phyloP scores from a whole-genome alignment of 495 filamentous ascomycete species.

The Penicillium angulare region DNA sequence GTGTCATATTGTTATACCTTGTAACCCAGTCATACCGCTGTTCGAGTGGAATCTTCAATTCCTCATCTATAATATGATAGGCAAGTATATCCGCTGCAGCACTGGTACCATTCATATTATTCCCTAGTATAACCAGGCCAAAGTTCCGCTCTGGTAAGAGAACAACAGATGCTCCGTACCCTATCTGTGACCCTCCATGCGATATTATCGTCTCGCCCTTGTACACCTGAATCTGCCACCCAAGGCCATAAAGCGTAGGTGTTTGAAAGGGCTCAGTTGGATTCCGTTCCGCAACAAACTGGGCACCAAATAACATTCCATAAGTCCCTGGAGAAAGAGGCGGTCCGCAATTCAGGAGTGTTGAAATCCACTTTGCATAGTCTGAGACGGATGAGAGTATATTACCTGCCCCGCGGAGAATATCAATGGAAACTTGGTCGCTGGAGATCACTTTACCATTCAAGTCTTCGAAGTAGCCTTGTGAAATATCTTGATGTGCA shows the following conservation, averaged over 20 bases:
- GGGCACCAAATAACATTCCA: constrained; percentile 3
- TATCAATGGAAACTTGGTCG: background rate
- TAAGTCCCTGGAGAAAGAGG: constrained; percentile 3
- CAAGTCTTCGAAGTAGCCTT: constrained; percentile 1
- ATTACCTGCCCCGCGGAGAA: constrained; percentile 5
- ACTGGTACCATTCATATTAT: constrained; percentile 8
- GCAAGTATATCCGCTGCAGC: constrained; percentile 7
- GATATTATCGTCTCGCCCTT: constrained; percentile 5
- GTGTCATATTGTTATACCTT: constrained; percentile 3
- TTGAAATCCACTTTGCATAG: constrained; percentile 9
- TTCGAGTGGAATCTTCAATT: constrained; percentile 2
- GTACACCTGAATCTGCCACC: constrained; percentile 2
- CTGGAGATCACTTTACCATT: constrained; percentile 1
- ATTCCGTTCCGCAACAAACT: background rate
- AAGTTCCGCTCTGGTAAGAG: constrained; percentile 6
- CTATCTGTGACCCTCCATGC: constrained; percentile 4
- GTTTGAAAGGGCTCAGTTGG: background rate
- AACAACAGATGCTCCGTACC: constrained; percentile 7
- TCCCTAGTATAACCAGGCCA: constrained; percentile 7
- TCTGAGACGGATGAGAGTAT: constrained; percentile 7
- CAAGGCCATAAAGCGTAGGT: background rate
- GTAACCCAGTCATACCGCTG: constrained; percentile 7
- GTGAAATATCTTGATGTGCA: constrained; percentile 5
- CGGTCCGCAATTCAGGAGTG: constrained; percentile 3
- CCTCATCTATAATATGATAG: constrained; percentile 9